These are phyloP conservation scores for Sugiyamaella smithiae DNA, from an alignment of 805 yeast genomes.

Conservation along the genomic window DNA sequence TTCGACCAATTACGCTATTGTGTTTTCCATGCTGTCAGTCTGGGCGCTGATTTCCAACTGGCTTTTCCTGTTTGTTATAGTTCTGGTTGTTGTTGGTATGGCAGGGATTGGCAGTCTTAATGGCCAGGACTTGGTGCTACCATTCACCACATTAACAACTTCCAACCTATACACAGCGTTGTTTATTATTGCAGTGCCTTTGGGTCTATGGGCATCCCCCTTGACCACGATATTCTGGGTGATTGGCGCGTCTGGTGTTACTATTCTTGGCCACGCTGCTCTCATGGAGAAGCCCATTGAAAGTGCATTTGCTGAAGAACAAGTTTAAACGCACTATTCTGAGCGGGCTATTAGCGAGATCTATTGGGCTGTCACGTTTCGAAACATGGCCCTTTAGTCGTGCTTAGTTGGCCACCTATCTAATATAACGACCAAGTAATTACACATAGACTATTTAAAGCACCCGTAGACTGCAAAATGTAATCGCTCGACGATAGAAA, in stretches of 20 bases:
- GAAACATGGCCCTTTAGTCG: too few relatives aligned
- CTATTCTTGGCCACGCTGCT: conserved; percentile 82
- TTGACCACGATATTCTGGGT: conserved; percentile 89
- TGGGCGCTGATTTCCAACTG: conserved; percentile 87
- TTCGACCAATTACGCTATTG: conserved; percentile 77
- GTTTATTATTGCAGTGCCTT: conserved; percentile 70
- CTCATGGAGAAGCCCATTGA: conserved; percentile 94
- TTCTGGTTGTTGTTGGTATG: conserved; percentile 68
- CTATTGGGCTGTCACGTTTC: too few relatives aligned
- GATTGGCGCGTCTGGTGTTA: conserved; percentile 75
- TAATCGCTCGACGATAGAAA: too few relatives aligned
- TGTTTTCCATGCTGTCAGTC: conserved; percentile 67
- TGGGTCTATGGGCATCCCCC: conserved; percentile 81
- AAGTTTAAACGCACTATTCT: too few relatives aligned
- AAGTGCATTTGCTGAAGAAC: conserved; percentile 84
- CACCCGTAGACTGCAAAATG: too few relatives aligned
- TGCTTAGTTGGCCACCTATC: too few relatives aligned
- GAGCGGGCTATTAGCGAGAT: too few relatives aligned
- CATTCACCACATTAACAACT: conserved; percentile 64
- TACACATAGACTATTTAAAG: too few relatives aligned
- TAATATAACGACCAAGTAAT: too few relatives aligned
- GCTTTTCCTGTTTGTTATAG: conserved; percentile 76
- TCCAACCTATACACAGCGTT: conserved; percentile 83
- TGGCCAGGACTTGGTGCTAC: conserved; percentile 77
- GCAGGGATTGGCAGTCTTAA: conserved; percentile 72